Evolutionary conservation across 768 basidiomycete species (phyloP), one percentile per base, ranked within the genome.

Genomic region (Phanerodontia chrysosporium): DNA sequence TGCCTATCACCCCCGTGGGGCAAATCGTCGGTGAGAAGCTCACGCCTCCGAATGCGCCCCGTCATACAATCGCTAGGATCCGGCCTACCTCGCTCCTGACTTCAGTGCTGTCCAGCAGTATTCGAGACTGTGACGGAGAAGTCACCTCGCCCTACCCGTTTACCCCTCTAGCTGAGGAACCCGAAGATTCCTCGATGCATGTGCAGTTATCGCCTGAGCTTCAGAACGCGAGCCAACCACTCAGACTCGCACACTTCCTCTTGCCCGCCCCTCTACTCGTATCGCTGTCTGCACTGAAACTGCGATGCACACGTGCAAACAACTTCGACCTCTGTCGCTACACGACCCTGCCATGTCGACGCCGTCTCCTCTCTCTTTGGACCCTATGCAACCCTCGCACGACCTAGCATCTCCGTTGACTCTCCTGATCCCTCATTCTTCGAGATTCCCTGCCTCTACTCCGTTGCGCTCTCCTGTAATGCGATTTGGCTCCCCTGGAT

Each of bases 1-100:
- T 58, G 24, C 63, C 68, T 14, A 51, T 67, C 18, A 65, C 66
- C 8, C 66, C 73, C 24, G 46, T 61, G 4, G 72, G 73, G 36
- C 72, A 74, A 64, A 45, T 65, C n/a, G 57, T 69, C n/a, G 70
- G 69, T 45, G 62, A 63, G 5, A 64, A 71, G 10, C 53, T 62
- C 32, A 57, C 66, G 18, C 72, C 74, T 16, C 68, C 68, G 22
- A 66, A 69, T 18, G 45, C 63, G 9, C 45, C 61, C 30, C 60
- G 64, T 49, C 49, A 60, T 8, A 67, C 68, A 54, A 58, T 49
- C 22, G 45, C 18, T 12, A 57, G 30, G 29, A 12, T 18, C 8
- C 48, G 32, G 13, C 56, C 27, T 0, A 9, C 45, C 21, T 35
- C 60, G 16, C 51, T 53, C 25, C 6, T 36, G 45, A 39, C 51